phyloP scores from a whole-genome alignment of 2,329 filamentous ascomycete species.

The Scortechinia acanthostroma region DNA sequence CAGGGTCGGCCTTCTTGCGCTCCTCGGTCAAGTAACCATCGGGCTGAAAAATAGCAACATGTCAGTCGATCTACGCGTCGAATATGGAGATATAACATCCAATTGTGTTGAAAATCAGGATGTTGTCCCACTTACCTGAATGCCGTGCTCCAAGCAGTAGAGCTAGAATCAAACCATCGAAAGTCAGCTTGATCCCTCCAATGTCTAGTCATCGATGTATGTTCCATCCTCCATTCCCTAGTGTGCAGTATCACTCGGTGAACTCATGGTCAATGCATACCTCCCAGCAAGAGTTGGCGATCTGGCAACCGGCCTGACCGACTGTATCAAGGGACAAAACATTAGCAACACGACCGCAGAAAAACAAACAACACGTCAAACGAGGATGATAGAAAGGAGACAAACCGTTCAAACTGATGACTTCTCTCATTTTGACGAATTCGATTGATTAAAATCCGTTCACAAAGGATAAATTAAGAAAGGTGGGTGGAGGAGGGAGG shows the following conservation, averaged over 20 bases:
- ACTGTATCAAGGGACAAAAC: constrained; percentile 41
- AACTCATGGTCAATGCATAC: constrained; percentile 29
- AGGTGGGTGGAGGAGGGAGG: constrained; percentile 9
- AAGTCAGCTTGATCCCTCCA: background rate
- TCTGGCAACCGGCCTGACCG: constrained; percentile 71
- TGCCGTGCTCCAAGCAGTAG: constrained; percentile 70
- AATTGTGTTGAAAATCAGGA: background rate
- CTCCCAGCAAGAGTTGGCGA: constrained; percentile 72
- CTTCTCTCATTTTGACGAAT: constrained; percentile 57
- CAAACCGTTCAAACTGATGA: constrained; percentile 65
- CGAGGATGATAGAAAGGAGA: background rate
- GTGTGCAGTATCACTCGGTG: no score
- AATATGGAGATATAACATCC: no score
- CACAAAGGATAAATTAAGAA: no score
- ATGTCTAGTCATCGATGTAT: no score
- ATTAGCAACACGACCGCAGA: constrained; percentile 13
- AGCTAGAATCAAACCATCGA: constrained; percentile 39
- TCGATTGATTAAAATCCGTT: no score
- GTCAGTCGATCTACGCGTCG: no score
- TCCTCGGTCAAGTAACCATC: constrained; percentile 68
- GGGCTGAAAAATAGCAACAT: constrained; percentile 33
- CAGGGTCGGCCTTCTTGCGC: constrained; percentile 57
- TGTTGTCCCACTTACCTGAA: constrained; percentile 44
- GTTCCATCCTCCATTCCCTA: background rate
- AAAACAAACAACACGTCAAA: background rate